phyloP scores from a whole-genome alignment of 2,329 filamentous ascomycete species.

The Diplodia mutila region DNA sequence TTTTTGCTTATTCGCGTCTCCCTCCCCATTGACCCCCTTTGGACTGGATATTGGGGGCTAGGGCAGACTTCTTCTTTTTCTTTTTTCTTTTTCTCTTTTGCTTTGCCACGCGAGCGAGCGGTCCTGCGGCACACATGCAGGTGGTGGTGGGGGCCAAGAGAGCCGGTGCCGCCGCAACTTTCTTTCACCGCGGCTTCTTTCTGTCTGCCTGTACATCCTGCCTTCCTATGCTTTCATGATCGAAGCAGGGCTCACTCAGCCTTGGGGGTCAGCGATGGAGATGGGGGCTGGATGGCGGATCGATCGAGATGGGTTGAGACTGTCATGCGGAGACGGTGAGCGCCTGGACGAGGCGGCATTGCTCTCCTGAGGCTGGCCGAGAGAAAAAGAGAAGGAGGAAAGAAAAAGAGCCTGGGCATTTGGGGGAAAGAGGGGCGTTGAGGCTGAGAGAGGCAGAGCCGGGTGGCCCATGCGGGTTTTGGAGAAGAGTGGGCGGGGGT shows the following conservation, averaged over 20 bases:
- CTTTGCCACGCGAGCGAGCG: neutral
- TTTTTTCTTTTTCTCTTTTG: neutral
- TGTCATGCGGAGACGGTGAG: neutral
- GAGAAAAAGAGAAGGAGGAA: neutral
- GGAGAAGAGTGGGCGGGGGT: no score
- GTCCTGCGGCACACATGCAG: no score
- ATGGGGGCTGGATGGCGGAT: neutral
- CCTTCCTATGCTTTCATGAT: no score
- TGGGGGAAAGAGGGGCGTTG: neutral
- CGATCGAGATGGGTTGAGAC: neutral
- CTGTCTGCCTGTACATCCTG: no score
- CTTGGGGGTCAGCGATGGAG: neutral
- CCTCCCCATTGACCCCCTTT: no score
- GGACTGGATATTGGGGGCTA: no score
- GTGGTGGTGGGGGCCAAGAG: neutral
- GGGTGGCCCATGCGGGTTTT: neutral
- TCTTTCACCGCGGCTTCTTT: no score
- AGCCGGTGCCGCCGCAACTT: no score
- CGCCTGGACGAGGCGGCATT: neutral
- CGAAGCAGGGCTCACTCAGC: neutral
- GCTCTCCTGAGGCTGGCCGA: neutral
- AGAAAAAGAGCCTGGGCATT: neutral
- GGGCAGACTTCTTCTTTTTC: neutral
- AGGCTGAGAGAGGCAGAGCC: neutral
- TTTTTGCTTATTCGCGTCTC: no score